phyloP scores from a whole-genome alignment of 2,329 filamentous ascomycete genomes.

The Pezicula carpinea region DNA sequence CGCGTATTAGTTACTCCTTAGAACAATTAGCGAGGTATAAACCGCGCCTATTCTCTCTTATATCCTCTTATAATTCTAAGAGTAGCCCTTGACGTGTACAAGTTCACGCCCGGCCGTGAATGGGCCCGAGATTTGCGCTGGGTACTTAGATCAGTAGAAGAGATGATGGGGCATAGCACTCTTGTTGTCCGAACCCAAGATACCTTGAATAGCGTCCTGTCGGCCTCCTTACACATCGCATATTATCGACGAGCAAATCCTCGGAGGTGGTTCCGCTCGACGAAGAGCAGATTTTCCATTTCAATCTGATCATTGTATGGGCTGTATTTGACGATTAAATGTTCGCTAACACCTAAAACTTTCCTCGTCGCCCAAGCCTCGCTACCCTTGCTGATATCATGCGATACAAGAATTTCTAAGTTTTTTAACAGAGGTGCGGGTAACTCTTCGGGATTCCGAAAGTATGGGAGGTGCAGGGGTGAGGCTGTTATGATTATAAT shows the following conservation, averaged over 20 bases:
- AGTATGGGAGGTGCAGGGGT: constrained; percentile 4
- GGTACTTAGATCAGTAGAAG: constrained; percentile 10
- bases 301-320: constrained; percentile 7
- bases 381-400: constrained; percentile 4
- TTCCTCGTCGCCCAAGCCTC: constrained; percentile 8
- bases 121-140: constrained; percentile 8
- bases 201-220: constrained; percentile 7
- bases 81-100: constrained; percentile 7
- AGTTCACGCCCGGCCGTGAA: constrained; percentile 1
- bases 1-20: constrained; percentile 3
- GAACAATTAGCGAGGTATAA: constrained; percentile 11
- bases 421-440: constrained; percentile 5
- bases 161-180: constrained; percentile 10
- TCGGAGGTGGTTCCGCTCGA: constrained; percentile 4
- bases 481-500: neutral
- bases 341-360: constrained; percentile 9
- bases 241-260: constrained; percentile 10
- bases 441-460: constrained; percentile 1
- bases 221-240: constrained; percentile 11
- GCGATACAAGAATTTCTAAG: constrained; percentile 6
- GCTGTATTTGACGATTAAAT: constrained; percentile 13
- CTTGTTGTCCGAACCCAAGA: constrained; percentile 9
- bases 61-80: constrained; percentile 7
- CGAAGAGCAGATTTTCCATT: constrained; percentile 11
- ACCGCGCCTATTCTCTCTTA: constrained; percentile 6